Base-by-base conservation (phyloP, 2,329 filamentous ascomycete species). In the Biscogniauxia sp. region DNA sequence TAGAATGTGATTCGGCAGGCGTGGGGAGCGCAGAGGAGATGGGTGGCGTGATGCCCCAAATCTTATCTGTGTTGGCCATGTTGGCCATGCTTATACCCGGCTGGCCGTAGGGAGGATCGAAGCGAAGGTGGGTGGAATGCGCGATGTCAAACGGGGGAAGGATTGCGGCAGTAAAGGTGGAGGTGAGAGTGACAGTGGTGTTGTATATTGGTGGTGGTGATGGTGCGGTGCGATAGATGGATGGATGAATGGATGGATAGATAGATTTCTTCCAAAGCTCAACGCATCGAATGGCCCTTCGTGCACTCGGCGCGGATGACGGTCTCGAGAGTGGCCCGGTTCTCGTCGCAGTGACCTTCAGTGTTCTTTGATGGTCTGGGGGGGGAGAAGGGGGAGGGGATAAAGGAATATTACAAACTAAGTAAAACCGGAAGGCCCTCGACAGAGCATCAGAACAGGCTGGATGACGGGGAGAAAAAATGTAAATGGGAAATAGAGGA, bases 11-110 rank as follows among this genome's bases (percentile, higher is more conserved):
- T 75, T 99, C 94, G 45, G 84, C 79, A 58, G 89, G 84, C 1
- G 90, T 95, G 4, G 95, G 95, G 23, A 93, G 82, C 20, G 83
- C 81, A 13, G 83, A 84, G 20, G 93, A 96, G 45, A 99, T 91
- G 53, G 95, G 90, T 68, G 89, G 88, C 61, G 93, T 97, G 53
- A 96, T 85, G 71, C 94, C 94, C 70, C 70, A 73, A 17, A 62
- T 68, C 53, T 65, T 71, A 20, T 71, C 70, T 7, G 61, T 69
- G 19, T 69, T 70, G 4, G 74, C 67, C 68, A 72, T 70, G 15
- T 23, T 58, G 53, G 32, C 32, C 41, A 20, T 9, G 45, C 51
- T 51, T 2, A 45, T 56, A 25, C 20, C 56, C 32, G 55, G 41
- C 23, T 53, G 61, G 26, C 25, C 58, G 11, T 28, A 55, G 57